phyloP scores from a whole-genome alignment of 495 filamentous ascomycete genomes.

The Penicillium robsamsonii region DNA sequence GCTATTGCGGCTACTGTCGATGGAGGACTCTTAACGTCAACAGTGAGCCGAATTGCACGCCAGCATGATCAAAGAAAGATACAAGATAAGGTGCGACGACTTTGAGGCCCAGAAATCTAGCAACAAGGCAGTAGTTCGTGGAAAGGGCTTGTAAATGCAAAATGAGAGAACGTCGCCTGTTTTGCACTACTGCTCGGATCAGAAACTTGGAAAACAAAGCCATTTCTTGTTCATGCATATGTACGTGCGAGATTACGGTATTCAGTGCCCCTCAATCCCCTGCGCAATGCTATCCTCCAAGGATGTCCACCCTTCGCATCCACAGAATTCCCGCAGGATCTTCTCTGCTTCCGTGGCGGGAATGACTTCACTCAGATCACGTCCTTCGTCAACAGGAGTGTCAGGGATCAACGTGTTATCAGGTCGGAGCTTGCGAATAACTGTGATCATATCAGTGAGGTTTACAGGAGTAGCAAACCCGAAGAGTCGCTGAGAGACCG shows the following conservation, averaged over 20 bases:
- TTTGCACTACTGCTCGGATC: not conserved
- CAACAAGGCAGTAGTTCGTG: not conserved
- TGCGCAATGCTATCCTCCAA: conserved; percentile 1
- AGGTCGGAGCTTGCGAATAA: conserved; percentile 24
- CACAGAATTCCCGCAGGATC: conserved; percentile 18
- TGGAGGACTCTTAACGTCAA: not conserved
- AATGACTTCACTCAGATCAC: conserved; percentile 15
- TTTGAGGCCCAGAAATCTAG: not conserved
- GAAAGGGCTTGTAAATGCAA: not conserved
- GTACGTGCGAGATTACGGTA: not conserved
- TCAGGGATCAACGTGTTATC: conserved; percentile 18
- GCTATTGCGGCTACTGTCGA: not conserved
- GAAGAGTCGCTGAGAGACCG: conserved; percentile 47
- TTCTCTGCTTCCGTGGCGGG: conserved; percentile 12
- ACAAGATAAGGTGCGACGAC: not conserved
- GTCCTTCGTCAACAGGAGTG: conserved; percentile 10
- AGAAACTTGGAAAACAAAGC: not conserved
- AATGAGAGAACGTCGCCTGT: not conserved
- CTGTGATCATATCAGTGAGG: conserved; percentile 19
- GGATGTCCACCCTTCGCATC: conserved; percentile 1
- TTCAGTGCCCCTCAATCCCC: not conserved
- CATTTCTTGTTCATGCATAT: not conserved
- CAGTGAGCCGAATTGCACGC: not conserved
- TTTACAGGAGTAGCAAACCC: conserved; percentile 17
- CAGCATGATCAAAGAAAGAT: not conserved